Evolutionary conservation across 2,329 filamentous ascomycete species (phyloP), one percentile per base, ranked within the genome.

Genomic region (Coniochaeta prunicola): DNA sequence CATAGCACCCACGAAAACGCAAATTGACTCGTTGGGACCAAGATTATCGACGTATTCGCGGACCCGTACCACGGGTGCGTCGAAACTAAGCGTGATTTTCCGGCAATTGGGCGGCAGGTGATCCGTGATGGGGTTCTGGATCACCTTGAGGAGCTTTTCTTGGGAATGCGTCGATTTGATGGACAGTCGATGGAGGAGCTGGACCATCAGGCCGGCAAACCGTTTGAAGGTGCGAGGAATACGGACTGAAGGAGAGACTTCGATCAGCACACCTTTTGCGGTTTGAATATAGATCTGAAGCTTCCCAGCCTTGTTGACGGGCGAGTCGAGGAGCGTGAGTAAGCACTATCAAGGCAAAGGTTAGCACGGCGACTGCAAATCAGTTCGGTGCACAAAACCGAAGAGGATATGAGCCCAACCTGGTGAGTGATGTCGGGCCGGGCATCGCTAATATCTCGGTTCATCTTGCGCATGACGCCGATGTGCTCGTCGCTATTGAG

Each of bases 401-500:
- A 50, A 30, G 24, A 28, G 42, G 53, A 36, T n/a, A 33, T 31
- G 58, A 40, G 19, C 60, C 58, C 62, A 64, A 97, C 93, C 91
- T 97, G 94, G 74, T 99, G 94, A 53, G 94, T 96, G 69, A 99
- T 99, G 75, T 99, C 94, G 50, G 94, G 94, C 66, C 94, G 87
- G 61, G 94, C 94, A 76, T 99, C 94, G 73, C 92, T 97, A 65
- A 99, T 97, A 73, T 99, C 94, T 67, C 94, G 85, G 73, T 96
- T 96, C 93, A 97, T 97, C 81, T 97, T 99, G 70, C 94, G 89
- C 92, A 99, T 96, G 64, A 97, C 90, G 63, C 94, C 94, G 66
- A 99, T 99, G 73, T 99, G 94, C 76, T 99, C 94, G 71, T 99
- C 94, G 75, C 92, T 97, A 81, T 99, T 99, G 69, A 99, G 86